Conservation (phyloP, 352 stramenopile genomes). For the Hyaloperonospora brassicae region DNA sequence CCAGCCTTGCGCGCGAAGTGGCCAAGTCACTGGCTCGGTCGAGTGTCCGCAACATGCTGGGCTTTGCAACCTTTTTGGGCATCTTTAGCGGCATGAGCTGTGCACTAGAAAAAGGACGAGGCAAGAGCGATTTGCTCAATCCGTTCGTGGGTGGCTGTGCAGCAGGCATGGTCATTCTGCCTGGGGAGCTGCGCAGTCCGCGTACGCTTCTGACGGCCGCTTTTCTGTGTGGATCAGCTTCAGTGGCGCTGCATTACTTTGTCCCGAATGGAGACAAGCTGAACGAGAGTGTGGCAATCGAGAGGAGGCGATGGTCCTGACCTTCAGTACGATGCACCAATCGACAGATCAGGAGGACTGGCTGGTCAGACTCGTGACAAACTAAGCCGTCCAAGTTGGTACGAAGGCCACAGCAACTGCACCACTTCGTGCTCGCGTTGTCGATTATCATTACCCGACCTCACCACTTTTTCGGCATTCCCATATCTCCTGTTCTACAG, state of each 20-base stretch:
- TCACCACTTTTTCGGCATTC: too few species aligned
- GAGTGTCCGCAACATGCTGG: conserved; percentile 49
- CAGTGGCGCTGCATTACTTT: conserved; percentile 56
- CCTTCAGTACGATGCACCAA: too few species aligned
- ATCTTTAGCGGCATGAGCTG: conserved; percentile 71
- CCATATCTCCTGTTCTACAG: too few species aligned
- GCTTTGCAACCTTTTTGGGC: conserved; percentile 65
- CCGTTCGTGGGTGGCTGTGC: conserved; percentile 60
- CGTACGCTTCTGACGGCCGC: conserved; percentile 35
- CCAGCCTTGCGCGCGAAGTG: conserved; percentile 29
- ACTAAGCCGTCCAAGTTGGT: too few species aligned
- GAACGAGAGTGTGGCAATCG: conserved; percentile 1
- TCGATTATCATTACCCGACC: too few species aligned
- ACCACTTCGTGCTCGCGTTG: too few species aligned
- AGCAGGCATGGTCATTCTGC: conserved; percentile 43
- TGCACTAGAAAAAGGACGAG: conserved; percentile 50
- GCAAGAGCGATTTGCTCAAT: conserved; percentile 53
- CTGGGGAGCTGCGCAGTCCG: conserved; percentile 38
- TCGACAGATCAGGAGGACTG: too few species aligned
- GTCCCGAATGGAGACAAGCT: conserved; percentile 31
- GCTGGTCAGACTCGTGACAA: too few species aligned
- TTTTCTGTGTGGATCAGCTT: conserved; percentile 40
- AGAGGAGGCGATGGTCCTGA: conserved; percentile 3
- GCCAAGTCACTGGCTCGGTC: conserved; percentile 22
- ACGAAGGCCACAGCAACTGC: too few species aligned